phyloP scores from a whole-genome alignment of 1,284 basidiomycete genomes.

The Tilletia walkeri region DNA sequence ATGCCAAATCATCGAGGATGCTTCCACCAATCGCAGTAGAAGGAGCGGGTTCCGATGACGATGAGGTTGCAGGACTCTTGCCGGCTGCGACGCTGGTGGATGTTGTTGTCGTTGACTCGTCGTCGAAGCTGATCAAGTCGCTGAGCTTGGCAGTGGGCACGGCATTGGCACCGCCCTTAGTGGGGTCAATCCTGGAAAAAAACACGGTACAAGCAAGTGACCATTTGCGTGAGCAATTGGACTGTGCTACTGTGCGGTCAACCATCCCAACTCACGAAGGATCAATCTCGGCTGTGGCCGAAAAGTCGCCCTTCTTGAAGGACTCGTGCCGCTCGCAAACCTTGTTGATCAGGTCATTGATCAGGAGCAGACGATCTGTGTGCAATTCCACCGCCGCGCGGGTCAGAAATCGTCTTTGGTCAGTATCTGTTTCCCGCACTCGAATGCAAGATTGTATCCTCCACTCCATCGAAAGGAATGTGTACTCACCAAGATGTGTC shows the following conservation, averaged over 20 bases:
- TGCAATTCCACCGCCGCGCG: not conserved
- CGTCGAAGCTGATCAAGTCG: conserved; percentile 52
- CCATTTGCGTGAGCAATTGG: not conserved
- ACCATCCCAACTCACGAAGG: conserved; percentile 45
- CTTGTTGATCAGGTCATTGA: conserved; percentile 96
- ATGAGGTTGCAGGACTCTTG: not conserved
- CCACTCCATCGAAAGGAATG: too few species aligned
- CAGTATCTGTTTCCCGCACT: too few species aligned
- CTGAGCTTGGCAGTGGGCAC: conserved; percentile 49
- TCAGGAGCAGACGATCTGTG: conserved; percentile 83
- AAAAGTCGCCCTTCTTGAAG: conserved; percentile 83
- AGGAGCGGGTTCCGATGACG: conserved; percentile 8
- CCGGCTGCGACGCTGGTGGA: not conserved
- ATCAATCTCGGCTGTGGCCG: conserved; percentile 63
- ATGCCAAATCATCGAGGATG: conserved; percentile 48
- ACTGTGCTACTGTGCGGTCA: too few species aligned
- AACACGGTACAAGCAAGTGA: not conserved
- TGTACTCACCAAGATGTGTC: conserved; percentile 71
- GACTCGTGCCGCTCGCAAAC: conserved; percentile 85
- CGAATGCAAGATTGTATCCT: too few species aligned
- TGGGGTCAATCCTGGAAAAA: conserved; percentile 38
- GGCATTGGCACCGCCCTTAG: conserved; percentile 43
- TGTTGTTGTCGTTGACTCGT: not conserved
- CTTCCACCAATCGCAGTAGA: conserved; percentile 15
- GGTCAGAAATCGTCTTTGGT: too few species aligned